Percentiles rank a stretch among this genome's conserved stretches.
Evolutionary conservation across 345 rosid species (phyloP).

Genomic region (Brassica incana): DNA sequence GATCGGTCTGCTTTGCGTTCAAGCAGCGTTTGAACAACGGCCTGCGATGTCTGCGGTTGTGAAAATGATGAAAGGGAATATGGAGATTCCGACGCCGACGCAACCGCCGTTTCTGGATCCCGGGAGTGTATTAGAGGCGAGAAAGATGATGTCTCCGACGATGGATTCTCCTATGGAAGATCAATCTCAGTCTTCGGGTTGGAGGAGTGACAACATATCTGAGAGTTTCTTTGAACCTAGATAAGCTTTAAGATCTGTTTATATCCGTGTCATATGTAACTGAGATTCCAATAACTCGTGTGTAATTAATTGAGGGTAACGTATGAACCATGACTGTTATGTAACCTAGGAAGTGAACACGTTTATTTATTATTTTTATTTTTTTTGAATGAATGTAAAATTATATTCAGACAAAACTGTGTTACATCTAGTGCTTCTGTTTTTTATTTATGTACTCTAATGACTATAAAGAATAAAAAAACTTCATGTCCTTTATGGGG

Average conservation of each 20-base stretch:
- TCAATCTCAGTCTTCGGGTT: conserved; percentile 49
- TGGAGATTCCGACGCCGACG: conserved; percentile 58
- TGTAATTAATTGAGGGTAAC: background rate
- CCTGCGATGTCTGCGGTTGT: conserved; percentile 78
- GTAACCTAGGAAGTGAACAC: background rate
- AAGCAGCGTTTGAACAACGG: conserved; percentile 79
- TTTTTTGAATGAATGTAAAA: no score
- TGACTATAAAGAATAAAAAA: no score
- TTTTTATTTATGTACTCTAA: no score
- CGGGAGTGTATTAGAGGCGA: conserved; percentile 34
- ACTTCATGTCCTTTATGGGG: no score
- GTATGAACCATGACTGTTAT: conserved; percentile 11
- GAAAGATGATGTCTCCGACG: conserved; percentile 1
- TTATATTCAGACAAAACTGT: no score
- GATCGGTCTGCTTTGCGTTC: conserved; percentile 77
- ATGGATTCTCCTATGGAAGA: conserved; percentile 33
- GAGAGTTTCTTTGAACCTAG: conserved; percentile 57
- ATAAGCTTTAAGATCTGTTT: conserved; percentile 33
- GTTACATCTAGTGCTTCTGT: no score
- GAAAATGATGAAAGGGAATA: conserved; percentile 54
- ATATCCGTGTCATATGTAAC: conserved; percentile 9
- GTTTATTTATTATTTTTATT: no score
- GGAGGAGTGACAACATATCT: conserved; percentile 45
- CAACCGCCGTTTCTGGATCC: conserved; percentile 78
- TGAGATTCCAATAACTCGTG: conserved; percentile 1